These are phyloP conservation scores for Talaromyces stipitatus DNA, from an alignment of 495 filamentous ascomycete genomes.

Conservation along the genomic window DNA sequence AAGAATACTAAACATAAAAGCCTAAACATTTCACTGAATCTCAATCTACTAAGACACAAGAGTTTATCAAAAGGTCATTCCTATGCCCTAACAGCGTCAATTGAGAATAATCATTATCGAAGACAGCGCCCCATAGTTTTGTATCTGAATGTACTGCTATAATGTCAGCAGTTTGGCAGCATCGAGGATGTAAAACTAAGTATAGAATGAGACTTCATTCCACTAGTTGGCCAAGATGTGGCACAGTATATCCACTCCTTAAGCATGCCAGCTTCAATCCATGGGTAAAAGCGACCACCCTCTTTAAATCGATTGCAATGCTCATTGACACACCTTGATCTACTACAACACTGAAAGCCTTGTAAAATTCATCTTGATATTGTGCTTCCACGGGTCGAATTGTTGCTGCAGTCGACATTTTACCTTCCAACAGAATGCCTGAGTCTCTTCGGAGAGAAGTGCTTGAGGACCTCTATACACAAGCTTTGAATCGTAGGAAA, in stretches of 20 bases:
- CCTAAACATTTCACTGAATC: too few species aligned
- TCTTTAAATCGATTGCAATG: constrained; percentile 1
- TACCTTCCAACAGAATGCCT: neutral
- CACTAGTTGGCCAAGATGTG: constrained; percentile 4
- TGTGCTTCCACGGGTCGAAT: constrained; percentile 4
- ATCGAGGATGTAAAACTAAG: neutral
- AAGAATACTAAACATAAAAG: too few species aligned
- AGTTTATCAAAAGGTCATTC: neutral
- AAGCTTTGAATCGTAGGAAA: constrained; percentile 4
- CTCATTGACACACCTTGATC: neutral
- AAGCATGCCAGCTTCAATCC: constrained; percentile 5
- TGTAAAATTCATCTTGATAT: constrained; percentile 13
- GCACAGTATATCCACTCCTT: constrained; percentile 8
- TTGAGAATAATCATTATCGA: constrained; percentile 1
- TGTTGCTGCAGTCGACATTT: constrained; percentile 9
- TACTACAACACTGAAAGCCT: neutral
- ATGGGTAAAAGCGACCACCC: constrained; percentile 4
- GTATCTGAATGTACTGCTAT: constrained; percentile 5
- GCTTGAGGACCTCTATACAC: neutral
- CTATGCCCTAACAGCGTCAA: neutral
- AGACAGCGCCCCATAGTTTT: constrained; percentile 5
- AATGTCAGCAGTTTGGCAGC: constrained; percentile 7
- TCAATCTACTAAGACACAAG: too few species aligned
- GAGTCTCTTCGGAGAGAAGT: neutral
- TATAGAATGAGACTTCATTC: constrained; percentile 1